phyloP scores from a whole-genome alignment of 192 early-diverging fungal genomes.

The Umbelopsis sp. region DNA sequence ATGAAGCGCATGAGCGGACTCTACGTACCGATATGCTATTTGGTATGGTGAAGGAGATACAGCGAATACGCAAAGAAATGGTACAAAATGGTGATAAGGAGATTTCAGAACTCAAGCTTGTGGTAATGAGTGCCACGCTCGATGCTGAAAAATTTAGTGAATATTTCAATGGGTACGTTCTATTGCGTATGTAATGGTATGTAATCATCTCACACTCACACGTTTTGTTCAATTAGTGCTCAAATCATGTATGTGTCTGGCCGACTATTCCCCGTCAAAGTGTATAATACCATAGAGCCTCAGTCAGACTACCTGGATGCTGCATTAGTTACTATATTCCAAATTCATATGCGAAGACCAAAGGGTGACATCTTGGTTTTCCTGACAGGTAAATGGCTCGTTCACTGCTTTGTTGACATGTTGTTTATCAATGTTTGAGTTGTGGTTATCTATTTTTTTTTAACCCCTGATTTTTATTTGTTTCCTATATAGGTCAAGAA shows the following conservation, averaged over 20 bases:
- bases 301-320: slow-evolving; percentile 93
- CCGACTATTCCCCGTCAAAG: slow-evolving; percentile 86
- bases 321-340: slow-evolving; percentile 81
- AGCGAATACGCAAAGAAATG: slow-evolving; percentile 61
- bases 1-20: slow-evolving; percentile 99
- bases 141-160: slow-evolving; percentile 90
- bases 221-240: slow-evolving; percentile 46
- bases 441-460: background rate
- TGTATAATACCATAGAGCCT: slow-evolving; percentile 75
- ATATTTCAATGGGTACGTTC: slow-evolving; percentile 81
- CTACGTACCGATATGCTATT: slow-evolving; percentile 96
- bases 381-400: slow-evolving; percentile 67
- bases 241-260: slow-evolving; percentile 88
- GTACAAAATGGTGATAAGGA: slow-evolving; percentile 41
- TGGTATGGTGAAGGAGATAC: slow-evolving; percentile 92
- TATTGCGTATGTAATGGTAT: background rate
- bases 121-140: slow-evolving; percentile 96
- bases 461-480: background rate
- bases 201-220: background rate
- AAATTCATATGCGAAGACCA: slow-evolving; percentile 86
- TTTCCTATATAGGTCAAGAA: slow-evolving; percentile 64
- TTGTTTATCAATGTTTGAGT: background rate
- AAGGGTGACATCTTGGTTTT: slow-evolving; percentile 94
- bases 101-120: slow-evolving; percentile 75
- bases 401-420: background rate